Conservation (phyloP, 208 protist species). For the Trypanosoma brucei region DNA sequence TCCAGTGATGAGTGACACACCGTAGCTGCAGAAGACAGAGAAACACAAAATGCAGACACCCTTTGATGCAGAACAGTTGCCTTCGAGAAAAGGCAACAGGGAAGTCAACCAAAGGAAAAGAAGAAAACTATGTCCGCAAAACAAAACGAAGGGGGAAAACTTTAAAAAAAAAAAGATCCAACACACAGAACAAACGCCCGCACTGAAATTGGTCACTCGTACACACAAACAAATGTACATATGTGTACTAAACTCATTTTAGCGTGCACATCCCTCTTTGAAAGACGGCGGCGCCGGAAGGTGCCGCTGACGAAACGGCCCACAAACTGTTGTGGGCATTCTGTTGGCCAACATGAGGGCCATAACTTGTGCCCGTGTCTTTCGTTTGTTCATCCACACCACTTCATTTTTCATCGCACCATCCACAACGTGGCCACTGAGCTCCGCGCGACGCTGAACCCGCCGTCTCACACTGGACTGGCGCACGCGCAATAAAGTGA, state of each 20-base stretch:
- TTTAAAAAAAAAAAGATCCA: no score
- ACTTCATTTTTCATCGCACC: slow-evolving; percentile 11
- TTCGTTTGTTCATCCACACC: slow-evolving; percentile 20
- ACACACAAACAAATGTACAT: neutral
- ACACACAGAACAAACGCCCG: no score
- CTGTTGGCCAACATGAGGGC: slow-evolving; percentile 17
- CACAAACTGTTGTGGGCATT: slow-evolving; percentile 23
- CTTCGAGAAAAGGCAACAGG: no score
- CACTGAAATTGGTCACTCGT: no score
- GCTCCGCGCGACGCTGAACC: slow-evolving; percentile 5
- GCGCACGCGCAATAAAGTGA: slow-evolving; percentile 11
- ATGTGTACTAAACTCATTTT: slow-evolving; percentile 4
- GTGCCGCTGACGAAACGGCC: slow-evolving; percentile 19
- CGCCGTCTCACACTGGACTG: slow-evolving; percentile 6
- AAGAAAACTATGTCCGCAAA: no score
- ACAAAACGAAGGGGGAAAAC: no score
- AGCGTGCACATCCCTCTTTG: slow-evolving; percentile 6
- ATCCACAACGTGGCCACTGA: neutral
- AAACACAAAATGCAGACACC: no score
- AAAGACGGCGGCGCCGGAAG: neutral
- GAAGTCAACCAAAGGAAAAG: no score
- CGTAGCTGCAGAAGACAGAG: no score
- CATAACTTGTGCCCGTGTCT: slow-evolving; percentile 25
- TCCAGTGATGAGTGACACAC: no score
- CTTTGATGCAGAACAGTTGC: no score